These are phyloP conservation scores for Daldinia caldariorum DNA, from an alignment of 495 filamentous ascomycete species.

Conservation along the genomic window DNA sequence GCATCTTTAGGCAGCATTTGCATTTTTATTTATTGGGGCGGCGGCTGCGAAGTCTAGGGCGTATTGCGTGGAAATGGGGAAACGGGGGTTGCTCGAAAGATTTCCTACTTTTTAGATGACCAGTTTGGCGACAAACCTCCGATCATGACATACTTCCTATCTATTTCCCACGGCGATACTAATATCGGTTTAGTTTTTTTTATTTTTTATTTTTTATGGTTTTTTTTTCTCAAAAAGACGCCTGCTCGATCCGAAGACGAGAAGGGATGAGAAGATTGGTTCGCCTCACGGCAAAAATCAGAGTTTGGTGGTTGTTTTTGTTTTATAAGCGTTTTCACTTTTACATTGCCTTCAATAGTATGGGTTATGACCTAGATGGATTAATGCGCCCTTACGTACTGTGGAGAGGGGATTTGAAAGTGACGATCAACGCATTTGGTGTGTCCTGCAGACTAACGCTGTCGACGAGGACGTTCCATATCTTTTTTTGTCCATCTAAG, in stretches of 20 bases:
- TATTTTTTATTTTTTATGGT: conserved; percentile 2
- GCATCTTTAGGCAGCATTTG: conserved; percentile 38
- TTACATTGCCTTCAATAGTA: conserved; percentile 24
- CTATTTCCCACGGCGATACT: conserved; percentile 28
- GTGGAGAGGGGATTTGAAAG: neutral
- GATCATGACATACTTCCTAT: conserved; percentile 37
- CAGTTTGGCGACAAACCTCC: conserved; percentile 41
- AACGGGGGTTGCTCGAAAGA: conserved; percentile 32
- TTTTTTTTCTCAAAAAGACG: conserved; percentile 39
- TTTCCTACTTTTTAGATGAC: conserved; percentile 35
- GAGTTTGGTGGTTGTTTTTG: conserved; percentile 35
- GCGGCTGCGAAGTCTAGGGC: conserved; percentile 40
- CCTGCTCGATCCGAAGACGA: conserved; percentile 29
- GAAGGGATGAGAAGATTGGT: conserved; percentile 45
- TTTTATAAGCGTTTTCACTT: conserved; percentile 10
- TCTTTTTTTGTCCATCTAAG: conserved; percentile 5
- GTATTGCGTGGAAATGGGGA: conserved; percentile 30
- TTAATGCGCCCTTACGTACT: neutral
- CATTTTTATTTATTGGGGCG: conserved; percentile 37
- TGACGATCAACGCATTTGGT: conserved; percentile 16
- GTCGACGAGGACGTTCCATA: conserved; percentile 5
- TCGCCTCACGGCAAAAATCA: conserved; percentile 49
- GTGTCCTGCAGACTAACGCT: conserved; percentile 3
- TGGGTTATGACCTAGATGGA: conserved; percentile 13
- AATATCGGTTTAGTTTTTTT: conserved; percentile 35